Conservation (phyloP, 2,329 filamentous ascomycete genomes). For the Claviceps sp. region DNA sequence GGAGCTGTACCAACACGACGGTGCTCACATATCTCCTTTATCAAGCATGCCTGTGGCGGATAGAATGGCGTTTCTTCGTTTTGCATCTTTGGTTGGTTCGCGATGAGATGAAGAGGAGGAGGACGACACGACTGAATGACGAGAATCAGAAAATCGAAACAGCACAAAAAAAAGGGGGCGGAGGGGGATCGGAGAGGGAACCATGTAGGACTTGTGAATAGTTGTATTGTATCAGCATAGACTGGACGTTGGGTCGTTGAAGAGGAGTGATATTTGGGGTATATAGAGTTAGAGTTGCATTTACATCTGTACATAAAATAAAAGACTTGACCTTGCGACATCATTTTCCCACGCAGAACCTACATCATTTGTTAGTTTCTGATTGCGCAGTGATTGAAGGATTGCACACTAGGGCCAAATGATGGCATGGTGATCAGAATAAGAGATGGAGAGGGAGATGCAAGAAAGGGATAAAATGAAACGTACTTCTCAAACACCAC, state of each 20-base stretch:
- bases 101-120: no score
- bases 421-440: not conserved
- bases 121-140: not conserved
- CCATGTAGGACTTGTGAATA: not conserved
- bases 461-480: not conserved
- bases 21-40: not conserved
- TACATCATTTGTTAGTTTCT: constrained; percentile 11
- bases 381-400: not conserved
- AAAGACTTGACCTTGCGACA: not conserved
- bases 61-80: not conserved
- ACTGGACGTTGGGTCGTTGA: not conserved
- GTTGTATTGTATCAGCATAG: not conserved
- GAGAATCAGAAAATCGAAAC: not conserved
- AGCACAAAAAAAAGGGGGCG: not conserved
- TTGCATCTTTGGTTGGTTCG: not conserved
- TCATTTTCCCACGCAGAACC: constrained; percentile 35
- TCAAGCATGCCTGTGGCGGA: not conserved
- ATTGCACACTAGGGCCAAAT: no score
- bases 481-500: constrained; percentile 95
- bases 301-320: not conserved
- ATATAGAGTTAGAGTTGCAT: not conserved
- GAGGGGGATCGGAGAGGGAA: not conserved
- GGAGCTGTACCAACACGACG: not conserved
- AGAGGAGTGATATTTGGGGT: not conserved
- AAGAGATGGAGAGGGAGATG: not conserved